Evolutionary conservation across 2,329 filamentous ascomycete genomes (phyloP).

Genomic region (Trichoderma koningiopsis): DNA sequence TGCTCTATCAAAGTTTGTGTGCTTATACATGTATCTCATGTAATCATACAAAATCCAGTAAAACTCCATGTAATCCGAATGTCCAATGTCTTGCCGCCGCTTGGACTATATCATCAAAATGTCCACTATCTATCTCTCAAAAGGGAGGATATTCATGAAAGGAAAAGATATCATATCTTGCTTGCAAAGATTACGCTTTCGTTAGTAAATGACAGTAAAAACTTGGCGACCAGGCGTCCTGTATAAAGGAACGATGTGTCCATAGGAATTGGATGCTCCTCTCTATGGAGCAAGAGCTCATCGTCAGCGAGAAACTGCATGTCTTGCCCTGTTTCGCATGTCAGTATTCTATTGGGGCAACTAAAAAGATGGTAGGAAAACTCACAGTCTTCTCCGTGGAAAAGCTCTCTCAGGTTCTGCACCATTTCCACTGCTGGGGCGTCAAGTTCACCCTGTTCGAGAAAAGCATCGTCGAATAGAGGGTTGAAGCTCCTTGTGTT

Average conservation of each 20-base stretch:
- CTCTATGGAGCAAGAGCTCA: conserved; percentile 49
- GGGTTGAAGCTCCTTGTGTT: conserved; percentile 58
- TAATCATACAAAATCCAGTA: neutral
- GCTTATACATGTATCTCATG: neutral
- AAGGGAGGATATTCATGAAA: neutral
- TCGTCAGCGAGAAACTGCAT: conserved; percentile 49
- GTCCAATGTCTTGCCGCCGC: neutral
- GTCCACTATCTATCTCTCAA: neutral
- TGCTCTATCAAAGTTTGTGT: neutral
- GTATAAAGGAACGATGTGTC: conserved; percentile 55
- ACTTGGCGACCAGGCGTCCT: conserved; percentile 55
- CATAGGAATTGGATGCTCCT: conserved; percentile 49
- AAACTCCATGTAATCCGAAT: neutral
- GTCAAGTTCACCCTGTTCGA: conserved; percentile 51
- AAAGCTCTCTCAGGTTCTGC: conserved; percentile 46
- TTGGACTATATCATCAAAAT: neutral
- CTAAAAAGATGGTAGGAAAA: conserved; percentile 24
- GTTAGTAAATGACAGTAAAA: conserved; percentile 57
- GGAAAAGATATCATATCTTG: conserved; percentile 27
- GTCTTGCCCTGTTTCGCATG: conserved; percentile 38
- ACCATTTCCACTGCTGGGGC: conserved; percentile 50
- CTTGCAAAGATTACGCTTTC: conserved; percentile 52
- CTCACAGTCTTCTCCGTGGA: conserved; percentile 51
- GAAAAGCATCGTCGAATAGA: conserved; percentile 48
- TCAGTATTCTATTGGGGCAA: conserved; percentile 13